Percentiles rank a stretch among this genome's conserved stretches.
These are phyloP conservation scores for Rhizodiscina lignyota DNA, from an alignment of 495 filamentous ascomycete genomes.

Conservation along the genomic window DNA sequence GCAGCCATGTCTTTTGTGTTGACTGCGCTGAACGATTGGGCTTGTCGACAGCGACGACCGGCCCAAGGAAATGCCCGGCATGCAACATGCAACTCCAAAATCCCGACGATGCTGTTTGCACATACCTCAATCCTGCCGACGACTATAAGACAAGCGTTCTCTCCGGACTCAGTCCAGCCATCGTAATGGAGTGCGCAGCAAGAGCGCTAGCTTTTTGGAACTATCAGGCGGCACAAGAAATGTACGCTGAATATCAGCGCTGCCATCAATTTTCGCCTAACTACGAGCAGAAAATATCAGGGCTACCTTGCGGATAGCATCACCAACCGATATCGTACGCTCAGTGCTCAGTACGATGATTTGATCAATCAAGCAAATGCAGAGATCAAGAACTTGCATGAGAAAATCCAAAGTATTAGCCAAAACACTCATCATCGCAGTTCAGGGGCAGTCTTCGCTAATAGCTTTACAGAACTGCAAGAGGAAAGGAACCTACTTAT, in stretches of 20 bases:
- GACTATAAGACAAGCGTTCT: conserved; percentile 89
- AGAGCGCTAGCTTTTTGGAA: conserved; percentile 76
- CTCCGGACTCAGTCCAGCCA: conserved; percentile 65
- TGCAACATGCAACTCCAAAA: conserved; percentile 53
- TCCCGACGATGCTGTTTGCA: conserved; percentile 62
- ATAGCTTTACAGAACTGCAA: conserved; percentile 34
- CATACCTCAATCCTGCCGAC: conserved; percentile 68
- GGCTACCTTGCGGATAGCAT: conserved; percentile 56
- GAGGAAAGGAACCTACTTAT: conserved; percentile 49
- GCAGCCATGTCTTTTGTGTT: conserved; percentile 79
- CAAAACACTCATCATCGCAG: neutral
- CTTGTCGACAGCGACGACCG: conserved; percentile 38
- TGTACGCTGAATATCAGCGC: conserved; percentile 34
- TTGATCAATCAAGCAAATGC: conserved; percentile 67
- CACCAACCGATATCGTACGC: conserved; percentile 51
- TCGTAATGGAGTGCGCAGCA: conserved; percentile 82
- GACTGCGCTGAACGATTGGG: conserved; percentile 54
- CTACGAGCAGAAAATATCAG: conserved; percentile 47
- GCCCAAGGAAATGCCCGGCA: conserved; percentile 58
- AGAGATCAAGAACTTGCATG: conserved; percentile 51
- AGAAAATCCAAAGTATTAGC: conserved; percentile 34
- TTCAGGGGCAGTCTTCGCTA: conserved; percentile 1
- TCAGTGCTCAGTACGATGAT: conserved; percentile 63
- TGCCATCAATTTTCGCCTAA: neutral
- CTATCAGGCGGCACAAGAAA: conserved; percentile 83